phyloP scores from a whole-genome alignment of 306 rosid genomes.

The Gastrolobium villosum region DNA sequence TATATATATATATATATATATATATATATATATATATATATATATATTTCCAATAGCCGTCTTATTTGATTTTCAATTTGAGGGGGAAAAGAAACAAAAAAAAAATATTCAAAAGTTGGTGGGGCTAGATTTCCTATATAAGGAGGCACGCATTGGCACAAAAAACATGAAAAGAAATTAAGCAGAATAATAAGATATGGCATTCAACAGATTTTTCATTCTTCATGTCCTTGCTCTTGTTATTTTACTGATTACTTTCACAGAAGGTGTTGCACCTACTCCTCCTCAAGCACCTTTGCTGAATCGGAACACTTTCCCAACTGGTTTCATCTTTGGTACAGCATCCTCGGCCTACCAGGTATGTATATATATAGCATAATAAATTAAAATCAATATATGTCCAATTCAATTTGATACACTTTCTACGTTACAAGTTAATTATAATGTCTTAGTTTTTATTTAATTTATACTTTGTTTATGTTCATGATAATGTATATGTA shows the following conservation, averaged over 20 bases:
- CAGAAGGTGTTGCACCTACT: neutral
- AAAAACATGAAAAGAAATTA: neutral
- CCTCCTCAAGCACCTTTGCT: neutral
- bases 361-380: too few species aligned
- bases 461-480: neutral
- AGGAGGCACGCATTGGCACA: neutral
- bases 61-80: neutral
- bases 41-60: neutral
- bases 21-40: too few species aligned
- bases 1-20: too few species aligned
- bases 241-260: neutral
- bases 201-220: neutral
- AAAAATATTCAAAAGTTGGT: too few species aligned
- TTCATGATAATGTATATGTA: conserved; percentile 19
- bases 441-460: neutral
- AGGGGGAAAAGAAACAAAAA: too few species aligned
- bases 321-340: conserved; percentile 47
- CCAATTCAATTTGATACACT: neutral
- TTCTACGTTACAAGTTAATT: neutral
- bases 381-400: neutral
- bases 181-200: neutral
- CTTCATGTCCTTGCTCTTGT: neutral
- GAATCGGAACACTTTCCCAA: conserved; percentile 36
- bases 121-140: neutral
- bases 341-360: conserved; percentile 46